A percentile compares a stretch with the other conserved stretches of the same genome.
phyloP scores from a whole-genome alignment of 176 grass and related monocot species.

The Dendrocalamus sinicus region DNA sequence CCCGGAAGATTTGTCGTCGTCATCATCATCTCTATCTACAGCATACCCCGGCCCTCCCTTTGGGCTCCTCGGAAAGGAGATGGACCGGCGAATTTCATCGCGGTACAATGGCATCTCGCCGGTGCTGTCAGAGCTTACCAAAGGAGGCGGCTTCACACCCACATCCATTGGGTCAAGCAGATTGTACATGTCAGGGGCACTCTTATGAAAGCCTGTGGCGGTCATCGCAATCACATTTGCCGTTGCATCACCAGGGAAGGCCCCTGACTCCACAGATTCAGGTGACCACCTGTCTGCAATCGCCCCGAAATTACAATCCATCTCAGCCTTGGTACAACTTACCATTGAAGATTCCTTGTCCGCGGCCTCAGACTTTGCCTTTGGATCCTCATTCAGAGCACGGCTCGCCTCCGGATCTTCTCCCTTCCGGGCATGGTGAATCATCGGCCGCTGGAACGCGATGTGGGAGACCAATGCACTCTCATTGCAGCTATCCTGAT shows the following conservation, averaged over 20 bases:
- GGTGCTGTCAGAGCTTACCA: conserved; percentile 91
- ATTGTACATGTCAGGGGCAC: conserved; percentile 57
- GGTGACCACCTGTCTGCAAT: conserved; percentile 58
- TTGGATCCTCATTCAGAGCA: conserved; percentile 52
- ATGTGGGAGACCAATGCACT: conserved; percentile 50
- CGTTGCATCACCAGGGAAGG: conserved; percentile 52
- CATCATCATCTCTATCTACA: conserved; percentile 81
- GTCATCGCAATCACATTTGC: conserved; percentile 38
- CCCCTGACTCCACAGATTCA: conserved; percentile 56
- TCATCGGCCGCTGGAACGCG: conserved; percentile 32
- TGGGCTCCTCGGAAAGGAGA: conserved; percentile 52
- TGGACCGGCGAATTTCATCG: conserved; percentile 43
- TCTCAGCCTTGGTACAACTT: conserved; percentile 46
- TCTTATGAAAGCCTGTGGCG: conserved; percentile 38
- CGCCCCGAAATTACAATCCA: conserved; percentile 39
- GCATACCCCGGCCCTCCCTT: conserved; percentile 49
- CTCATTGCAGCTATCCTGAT: conserved; percentile 88
- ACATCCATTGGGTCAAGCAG: conserved; percentile 64
- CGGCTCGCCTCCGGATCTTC: conserved; percentile 21
- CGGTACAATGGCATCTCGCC: conserved; percentile 65
- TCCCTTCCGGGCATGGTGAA: conserved; percentile 14
- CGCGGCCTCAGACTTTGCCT: conserved; percentile 48
- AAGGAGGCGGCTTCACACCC: conserved; percentile 67
- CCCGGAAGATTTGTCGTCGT: conserved; percentile 84
- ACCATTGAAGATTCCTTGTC: conserved; percentile 64